Conservation (phyloP, 1,139 yeast species). For the Kodamaea plutei region DNA sequence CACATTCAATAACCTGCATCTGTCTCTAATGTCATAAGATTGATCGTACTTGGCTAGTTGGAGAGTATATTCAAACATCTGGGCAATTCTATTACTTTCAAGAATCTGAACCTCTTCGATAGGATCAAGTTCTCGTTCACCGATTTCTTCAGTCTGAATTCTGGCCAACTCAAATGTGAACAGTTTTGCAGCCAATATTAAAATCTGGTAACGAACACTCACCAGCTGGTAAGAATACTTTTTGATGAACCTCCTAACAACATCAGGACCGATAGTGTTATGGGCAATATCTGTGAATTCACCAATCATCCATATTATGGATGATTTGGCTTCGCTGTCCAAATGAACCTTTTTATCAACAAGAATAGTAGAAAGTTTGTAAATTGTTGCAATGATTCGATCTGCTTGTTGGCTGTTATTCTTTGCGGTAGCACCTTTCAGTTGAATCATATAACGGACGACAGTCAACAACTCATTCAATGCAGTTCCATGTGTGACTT, state of each 20-base stretch:
- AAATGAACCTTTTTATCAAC: conserved; percentile 22
- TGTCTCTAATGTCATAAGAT: conserved; percentile 76
- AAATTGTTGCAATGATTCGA: conserved; percentile 33
- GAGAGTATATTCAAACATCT: conserved; percentile 59
- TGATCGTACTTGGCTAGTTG: conserved; percentile 71
- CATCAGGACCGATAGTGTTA: conserved; percentile 66
- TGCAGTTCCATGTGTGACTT: conserved; percentile 26
- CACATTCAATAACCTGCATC: conserved; percentile 69
- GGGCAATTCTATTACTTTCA: conserved; percentile 34
- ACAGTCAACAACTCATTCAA: conserved; percentile 63
- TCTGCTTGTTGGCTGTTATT: conserved; percentile 18
- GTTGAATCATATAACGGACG: conserved; percentile 70
- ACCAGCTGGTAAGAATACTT: conserved; percentile 55
- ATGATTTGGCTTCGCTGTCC: conserved; percentile 63
- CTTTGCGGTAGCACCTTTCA: conserved; percentile 29
- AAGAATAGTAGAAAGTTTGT: conserved; percentile 33
- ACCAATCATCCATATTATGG: conserved; percentile 88
- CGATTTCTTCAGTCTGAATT: conserved; percentile 22
- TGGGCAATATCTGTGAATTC: conserved; percentile 54
- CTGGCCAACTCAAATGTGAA: conserved; percentile 50
- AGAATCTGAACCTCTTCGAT: conserved; percentile 29
- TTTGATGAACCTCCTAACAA: conserved; percentile 57
- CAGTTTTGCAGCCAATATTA: conserved; percentile 72
- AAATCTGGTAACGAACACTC: conserved; percentile 63
- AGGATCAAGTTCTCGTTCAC: conserved; percentile 14